phyloP scores from a whole-genome alignment of 495 filamentous ascomycete genomes.

The Astrothelium subdiscretum region DNA sequence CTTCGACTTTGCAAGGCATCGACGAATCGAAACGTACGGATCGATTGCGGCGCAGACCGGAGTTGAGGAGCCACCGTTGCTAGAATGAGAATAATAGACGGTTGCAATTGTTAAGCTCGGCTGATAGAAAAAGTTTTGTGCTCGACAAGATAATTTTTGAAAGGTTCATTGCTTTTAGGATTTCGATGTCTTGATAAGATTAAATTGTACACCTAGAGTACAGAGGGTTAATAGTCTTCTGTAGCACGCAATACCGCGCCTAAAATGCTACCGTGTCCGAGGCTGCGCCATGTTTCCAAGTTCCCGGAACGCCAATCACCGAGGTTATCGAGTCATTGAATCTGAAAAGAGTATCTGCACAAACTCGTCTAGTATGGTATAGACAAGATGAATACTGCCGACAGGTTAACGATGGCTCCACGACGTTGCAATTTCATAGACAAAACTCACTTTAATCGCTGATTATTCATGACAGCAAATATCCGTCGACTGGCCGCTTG shows the following conservation, averaged over 20 bases:
- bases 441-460: constrained; percentile 28
- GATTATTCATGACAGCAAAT: constrained; percentile 29
- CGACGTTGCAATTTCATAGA: background rate
- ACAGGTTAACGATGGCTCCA: constrained; percentile 1
- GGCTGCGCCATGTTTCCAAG: background rate
- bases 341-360: constrained; percentile 26
- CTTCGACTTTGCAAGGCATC: constrained; percentile 38
- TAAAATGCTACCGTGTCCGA: background rate
- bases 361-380: constrained; percentile 29
- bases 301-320: background rate
- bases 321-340: background rate
- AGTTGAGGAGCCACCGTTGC: constrained; percentile 33
- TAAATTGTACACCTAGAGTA: no score
- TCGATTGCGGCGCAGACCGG: constrained; percentile 32
- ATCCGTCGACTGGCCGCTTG: constrained; percentile 26
- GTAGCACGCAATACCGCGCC: background rate
- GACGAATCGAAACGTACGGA: constrained; percentile 37
- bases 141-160: no score
- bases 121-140: background rate
- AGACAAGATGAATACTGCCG: constrained; percentile 27
- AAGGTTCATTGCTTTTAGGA: no score
- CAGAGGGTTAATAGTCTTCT: background rate
- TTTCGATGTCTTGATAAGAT: no score
- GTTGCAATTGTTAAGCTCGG: background rate
- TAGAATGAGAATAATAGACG: background rate